Evolutionary conservation across 495 filamentous ascomycete species (phyloP).

Genomic region (Darksidea phi): DNA sequence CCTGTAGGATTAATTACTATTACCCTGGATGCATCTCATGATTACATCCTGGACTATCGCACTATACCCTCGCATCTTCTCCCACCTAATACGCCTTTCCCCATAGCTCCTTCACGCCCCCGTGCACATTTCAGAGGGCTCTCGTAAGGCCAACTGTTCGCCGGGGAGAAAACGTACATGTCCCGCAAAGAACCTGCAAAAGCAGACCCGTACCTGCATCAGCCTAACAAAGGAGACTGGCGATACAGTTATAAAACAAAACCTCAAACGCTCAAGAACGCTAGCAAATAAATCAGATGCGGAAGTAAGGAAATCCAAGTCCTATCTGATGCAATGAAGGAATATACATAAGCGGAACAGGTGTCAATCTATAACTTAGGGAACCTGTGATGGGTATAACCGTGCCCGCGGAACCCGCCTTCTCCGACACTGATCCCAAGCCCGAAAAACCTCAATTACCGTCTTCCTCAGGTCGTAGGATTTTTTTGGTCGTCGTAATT

Average conservation of each 20-base stretch:
- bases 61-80: not conserved
- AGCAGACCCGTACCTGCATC: not conserved
- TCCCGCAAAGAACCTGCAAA: not conserved
- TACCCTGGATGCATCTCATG: constrained; percentile 3
- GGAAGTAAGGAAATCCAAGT: not conserved
- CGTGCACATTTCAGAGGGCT: constrained; percentile 10
- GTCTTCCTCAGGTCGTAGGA: too few relatives aligned
- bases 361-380: constrained; percentile 13
- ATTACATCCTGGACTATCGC: not conserved
- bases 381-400: not conserved
- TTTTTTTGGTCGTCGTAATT: too few relatives aligned
- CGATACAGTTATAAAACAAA: not conserved
- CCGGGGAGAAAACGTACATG: not conserved
- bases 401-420: too few relatives aligned
- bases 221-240: not conserved
- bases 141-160: not conserved
- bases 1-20: constrained; percentile 2
- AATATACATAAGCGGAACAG: not conserved
- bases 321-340: constrained; percentile 1
- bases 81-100: not conserved
- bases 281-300: not conserved
- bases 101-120: too few relatives aligned
- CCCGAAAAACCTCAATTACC: too few relatives aligned
- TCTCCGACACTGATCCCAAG: too few relatives aligned
- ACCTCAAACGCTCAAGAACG: not conserved